Percentiles rank a stretch among this genome's conserved stretches.
Conservation (phyloP, 208 protist genomes). For the Leishmania gerbilli region DNA sequence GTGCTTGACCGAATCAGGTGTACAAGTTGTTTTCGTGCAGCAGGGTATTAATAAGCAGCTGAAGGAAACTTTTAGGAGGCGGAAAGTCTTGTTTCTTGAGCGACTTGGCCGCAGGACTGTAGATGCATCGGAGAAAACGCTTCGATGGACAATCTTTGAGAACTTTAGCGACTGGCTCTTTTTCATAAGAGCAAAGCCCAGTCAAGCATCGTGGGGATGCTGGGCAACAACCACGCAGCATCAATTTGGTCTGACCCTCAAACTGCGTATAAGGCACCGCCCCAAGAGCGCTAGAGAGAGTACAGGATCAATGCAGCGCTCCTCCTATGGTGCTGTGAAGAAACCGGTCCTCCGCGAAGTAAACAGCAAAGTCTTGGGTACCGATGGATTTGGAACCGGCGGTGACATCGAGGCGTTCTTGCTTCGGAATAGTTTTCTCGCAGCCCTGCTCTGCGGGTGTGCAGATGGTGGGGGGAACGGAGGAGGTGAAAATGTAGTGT, state of each 20-base stretch:
- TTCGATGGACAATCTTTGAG: conserved; percentile 17
- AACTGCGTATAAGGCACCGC: not conserved
- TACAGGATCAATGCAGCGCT: not conserved
- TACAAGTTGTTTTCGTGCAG: conserved; percentile 19
- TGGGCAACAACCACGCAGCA: conserved; percentile 4
- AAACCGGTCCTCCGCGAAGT: not conserved
- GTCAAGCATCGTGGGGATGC: conserved; percentile 1
- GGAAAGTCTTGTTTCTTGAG: conserved; percentile 19
- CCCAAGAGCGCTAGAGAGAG: not conserved
- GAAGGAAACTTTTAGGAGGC: not conserved
- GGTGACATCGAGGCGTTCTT: not conserved
- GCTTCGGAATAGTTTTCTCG: conserved; percentile 3
- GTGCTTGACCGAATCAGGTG: conserved; percentile 1
- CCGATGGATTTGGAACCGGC: not conserved
- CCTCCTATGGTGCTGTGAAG: not conserved
- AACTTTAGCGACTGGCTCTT: conserved; percentile 20
- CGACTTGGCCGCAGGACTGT: conserved; percentile 6
- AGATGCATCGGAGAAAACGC: conserved; percentile 2
- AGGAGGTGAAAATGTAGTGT: not conserved
- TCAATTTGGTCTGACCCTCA: conserved; percentile 5
- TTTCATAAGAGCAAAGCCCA: not conserved
- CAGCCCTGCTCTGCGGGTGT: not conserved
- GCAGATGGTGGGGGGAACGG: not conserved
- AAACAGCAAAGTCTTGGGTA: not conserved
- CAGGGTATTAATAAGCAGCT: not conserved